Conservation (phyloP, 495 filamentous ascomycete genomes). For the Thozetella sp. region DNA sequence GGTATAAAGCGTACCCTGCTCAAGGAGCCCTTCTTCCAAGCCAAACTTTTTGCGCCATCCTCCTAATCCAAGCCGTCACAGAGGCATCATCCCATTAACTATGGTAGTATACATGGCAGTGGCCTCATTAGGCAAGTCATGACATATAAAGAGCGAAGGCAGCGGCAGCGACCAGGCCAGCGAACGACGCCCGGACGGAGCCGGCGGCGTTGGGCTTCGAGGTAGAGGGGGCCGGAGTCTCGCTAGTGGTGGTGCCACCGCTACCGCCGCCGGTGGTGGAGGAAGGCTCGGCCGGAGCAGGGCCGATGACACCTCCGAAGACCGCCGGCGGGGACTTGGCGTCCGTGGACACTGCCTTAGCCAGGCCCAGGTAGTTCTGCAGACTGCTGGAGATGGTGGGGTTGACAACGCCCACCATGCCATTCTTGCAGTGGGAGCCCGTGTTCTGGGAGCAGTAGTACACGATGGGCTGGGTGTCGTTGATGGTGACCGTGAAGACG, state of each 20-base stretch:
- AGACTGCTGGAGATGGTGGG: conserved; percentile 12
- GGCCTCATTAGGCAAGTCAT: background rate
- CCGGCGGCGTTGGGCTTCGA: background rate
- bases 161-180: conserved; percentile 12
- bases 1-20: too few species aligned
- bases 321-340: conserved; percentile 12
- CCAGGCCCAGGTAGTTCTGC: conserved; percentile 14
- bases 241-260: background rate
- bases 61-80: too few species aligned
- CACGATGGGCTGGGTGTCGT: conserved; percentile 53
- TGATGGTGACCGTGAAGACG: conserved; percentile 50
- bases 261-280: background rate
- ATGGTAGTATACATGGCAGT: background rate
- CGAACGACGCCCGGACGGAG: conserved; percentile 6
- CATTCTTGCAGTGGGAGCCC: conserved; percentile 29
- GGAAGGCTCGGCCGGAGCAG: background rate
- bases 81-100: too few species aligned
- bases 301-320: conserved; percentile 20
- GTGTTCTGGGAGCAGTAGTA: conserved; percentile 52
- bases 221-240: background rate
- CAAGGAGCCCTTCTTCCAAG: too few species aligned
- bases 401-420: conserved; percentile 40
- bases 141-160: conserved; percentile 13
- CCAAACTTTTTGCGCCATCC: too few species aligned
- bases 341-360: conserved; percentile 13